Conservation (phyloP, 257 asterid species). For the Scutellaria baicalensis region DNA sequence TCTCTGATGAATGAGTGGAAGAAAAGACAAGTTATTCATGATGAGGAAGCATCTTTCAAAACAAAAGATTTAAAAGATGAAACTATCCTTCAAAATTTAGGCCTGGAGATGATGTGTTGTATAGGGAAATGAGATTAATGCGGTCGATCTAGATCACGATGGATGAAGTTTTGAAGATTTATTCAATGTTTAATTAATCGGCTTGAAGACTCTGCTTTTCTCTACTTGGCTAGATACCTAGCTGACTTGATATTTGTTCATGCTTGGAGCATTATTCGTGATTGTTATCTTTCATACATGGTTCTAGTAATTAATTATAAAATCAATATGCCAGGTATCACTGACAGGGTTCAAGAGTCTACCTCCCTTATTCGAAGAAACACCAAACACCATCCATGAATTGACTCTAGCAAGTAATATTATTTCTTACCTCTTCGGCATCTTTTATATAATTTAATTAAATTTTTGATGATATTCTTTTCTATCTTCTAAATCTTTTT, state of each 20-base stretch:
- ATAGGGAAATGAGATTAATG: not conserved
- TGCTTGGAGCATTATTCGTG: not conserved
- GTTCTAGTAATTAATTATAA: not conserved
- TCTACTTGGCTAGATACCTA: not conserved
- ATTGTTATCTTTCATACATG: not conserved
- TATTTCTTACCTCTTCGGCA: not conserved
- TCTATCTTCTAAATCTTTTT: not conserved
- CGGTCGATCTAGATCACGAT: not conserved
- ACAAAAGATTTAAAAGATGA: too few species aligned
- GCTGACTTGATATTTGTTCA: not conserved
- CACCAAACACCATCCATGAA: conserved; percentile 49
- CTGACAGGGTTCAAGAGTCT: conserved; percentile 51
- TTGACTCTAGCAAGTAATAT: conserved; percentile 50
- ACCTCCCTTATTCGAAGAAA: conserved; percentile 48
- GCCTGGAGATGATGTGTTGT: not conserved
- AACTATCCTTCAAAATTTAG: not conserved
- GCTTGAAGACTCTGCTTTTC: not conserved
- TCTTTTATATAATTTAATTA: not conserved
- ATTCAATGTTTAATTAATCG: not conserved
- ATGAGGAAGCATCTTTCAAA: not conserved
- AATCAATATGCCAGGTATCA: conserved; percentile 31
- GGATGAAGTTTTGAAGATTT: not conserved
- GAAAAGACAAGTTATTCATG: not conserved
- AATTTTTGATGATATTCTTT: not conserved
- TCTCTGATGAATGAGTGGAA: not conserved